phyloP scores from a whole-genome alignment of 202 grass and related monocot genomes.

The Sporobolus alterniflorus region DNA sequence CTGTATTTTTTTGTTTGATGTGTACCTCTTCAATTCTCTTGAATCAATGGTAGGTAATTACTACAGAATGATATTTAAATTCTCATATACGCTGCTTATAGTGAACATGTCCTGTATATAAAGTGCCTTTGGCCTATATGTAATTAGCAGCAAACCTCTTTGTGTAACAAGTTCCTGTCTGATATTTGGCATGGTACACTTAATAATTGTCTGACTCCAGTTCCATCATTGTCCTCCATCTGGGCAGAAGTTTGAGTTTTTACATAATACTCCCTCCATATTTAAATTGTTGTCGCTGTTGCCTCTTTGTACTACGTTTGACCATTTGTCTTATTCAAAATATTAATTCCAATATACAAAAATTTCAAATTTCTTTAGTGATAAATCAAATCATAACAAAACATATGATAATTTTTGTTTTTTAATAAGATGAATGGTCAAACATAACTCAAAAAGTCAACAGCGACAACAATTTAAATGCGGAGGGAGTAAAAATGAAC shows the following conservation, averaged over 20 bases:
- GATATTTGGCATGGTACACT: neutral
- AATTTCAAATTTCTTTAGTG: too few species aligned
- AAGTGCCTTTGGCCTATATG: neutral
- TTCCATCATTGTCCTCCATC: neutral
- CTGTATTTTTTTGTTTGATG: neutral
- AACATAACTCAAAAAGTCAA: too few species aligned
- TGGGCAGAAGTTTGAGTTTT: neutral
- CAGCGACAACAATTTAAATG: too few species aligned
- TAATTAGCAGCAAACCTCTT: neutral
- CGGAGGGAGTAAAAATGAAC: too few species aligned
- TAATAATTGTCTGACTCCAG: neutral
- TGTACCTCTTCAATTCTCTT: neutral
- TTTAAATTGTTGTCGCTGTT: too few species aligned
- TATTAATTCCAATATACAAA: too few species aligned
- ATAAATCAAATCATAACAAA: too few species aligned
- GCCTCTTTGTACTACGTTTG: too few species aligned
- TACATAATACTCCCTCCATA: too few species aligned
- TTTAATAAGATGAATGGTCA: too few species aligned
- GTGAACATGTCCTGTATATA: neutral
- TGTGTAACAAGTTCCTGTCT: neutral
- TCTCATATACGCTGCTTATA: neutral
- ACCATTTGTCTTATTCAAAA: too few species aligned
- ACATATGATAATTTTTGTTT: too few species aligned
- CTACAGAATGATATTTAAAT: neutral
- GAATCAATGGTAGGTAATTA: slow-evolving; percentile 16